Percentiles rank a stretch among this genome's conserved stretches.
Evolutionary conservation across 164 flowering plant species (phyloP).

Genomic region (Platanus orientalis): DNA sequence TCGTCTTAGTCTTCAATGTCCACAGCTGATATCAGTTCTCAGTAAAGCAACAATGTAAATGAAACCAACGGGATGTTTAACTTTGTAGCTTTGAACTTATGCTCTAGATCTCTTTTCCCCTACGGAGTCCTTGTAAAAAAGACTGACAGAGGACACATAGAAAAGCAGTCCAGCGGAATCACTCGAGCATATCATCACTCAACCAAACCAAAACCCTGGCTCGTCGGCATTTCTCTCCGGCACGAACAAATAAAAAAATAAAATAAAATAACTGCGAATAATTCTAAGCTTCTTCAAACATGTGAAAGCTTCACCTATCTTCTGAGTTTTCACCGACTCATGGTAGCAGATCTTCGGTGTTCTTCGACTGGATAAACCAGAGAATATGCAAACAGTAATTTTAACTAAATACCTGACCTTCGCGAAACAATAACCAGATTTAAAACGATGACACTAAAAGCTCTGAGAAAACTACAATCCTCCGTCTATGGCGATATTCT

Average conservation of each 20-base stretch:
- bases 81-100: too few relatives aligned
- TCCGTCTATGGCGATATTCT: neutral
- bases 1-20: neutral
- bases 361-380: neutral
- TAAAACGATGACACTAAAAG: neutral
- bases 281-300: neutral
- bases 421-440: neutral
- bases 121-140: too few relatives aligned
- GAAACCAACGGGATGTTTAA: neutral
- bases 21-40: too few relatives aligned
- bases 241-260: neutral
- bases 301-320: neutral
- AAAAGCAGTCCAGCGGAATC: too few relatives aligned
- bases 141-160: too few relatives aligned
- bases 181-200: too few relatives aligned
- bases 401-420: neutral
- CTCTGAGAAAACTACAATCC: neutral
- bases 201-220: neutral
- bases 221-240: neutral
- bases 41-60: too few relatives aligned
- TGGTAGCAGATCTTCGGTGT: neutral
- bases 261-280: neutral
- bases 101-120: too few relatives aligned
- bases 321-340: neutral
- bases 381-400: neutral